phyloP scores from a whole-genome alignment of 192 early-diverging fungal genomes.

The Gaertneriomyces sp. region DNA sequence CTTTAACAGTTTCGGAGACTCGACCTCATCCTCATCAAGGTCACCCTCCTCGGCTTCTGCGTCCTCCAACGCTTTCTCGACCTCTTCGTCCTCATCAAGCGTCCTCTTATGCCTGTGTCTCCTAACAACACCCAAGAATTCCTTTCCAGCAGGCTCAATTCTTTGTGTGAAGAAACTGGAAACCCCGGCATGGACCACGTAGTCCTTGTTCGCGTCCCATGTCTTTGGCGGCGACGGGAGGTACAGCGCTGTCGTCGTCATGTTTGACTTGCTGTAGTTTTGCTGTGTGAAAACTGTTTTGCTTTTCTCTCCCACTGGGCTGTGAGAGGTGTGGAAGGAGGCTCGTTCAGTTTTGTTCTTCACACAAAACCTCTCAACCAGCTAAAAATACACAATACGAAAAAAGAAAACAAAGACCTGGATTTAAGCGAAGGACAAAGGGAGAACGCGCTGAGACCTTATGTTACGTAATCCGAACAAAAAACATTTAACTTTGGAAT shows the following conservation, averaged over 20 bases:
- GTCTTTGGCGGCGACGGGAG: conserved; percentile 69
- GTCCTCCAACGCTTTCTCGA: conserved; percentile 46
- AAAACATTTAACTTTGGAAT: too few relatives aligned
- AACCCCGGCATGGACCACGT: conserved; percentile 38
- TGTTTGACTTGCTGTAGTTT: not conserved
- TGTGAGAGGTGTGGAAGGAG: too few relatives aligned
- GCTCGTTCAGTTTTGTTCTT: too few relatives aligned
- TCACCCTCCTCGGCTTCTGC: conserved; percentile 57
- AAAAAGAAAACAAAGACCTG: too few relatives aligned
- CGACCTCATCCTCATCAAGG: conserved; percentile 76
- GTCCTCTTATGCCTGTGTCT: conserved; percentile 44
- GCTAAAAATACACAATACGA: too few relatives aligned
- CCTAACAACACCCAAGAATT: conserved; percentile 42
- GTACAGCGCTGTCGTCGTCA: not conserved
- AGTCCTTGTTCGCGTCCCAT: conserved; percentile 54
- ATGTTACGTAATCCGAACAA: too few relatives aligned
- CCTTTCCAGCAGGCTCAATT: conserved; percentile 50
- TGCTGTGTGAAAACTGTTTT: not conserved
- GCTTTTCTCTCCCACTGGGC: too few relatives aligned
- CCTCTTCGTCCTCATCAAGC: conserved; percentile 44
- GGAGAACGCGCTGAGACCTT: too few relatives aligned
- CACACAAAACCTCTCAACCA: too few relatives aligned
- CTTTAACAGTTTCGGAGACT: conserved; percentile 66
- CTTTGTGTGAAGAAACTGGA: conserved; percentile 18
- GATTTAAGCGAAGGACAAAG: too few relatives aligned